Conservation (phyloP, 1,284 basidiomycete species). For the Chondrostereum purpureum region DNA sequence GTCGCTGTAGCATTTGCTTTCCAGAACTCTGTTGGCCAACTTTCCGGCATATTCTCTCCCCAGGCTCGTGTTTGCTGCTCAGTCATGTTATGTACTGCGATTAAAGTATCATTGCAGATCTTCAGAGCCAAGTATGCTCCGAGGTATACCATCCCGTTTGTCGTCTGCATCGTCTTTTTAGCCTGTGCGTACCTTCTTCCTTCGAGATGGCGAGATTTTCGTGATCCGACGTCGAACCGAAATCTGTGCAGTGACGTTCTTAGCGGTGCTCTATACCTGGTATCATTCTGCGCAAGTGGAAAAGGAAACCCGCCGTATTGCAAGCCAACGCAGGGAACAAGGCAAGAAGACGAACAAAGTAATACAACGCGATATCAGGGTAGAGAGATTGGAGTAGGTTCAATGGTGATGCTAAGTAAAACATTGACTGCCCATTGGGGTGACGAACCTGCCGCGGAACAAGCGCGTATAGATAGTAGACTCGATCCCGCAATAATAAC, state of each 20-base stretch:
- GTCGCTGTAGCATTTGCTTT: not conserved
- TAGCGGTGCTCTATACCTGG: not conserved
- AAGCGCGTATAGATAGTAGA: too few relatives aligned
- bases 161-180: not conserved
- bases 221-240: not conserved
- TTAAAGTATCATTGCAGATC: too few relatives aligned
- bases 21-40: not conserved
- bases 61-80: too few relatives aligned
- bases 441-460: too few relatives aligned
- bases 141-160: not conserved
- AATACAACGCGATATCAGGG: not conserved
- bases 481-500: too few relatives aligned
- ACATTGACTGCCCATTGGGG: too few relatives aligned
- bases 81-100: too few relatives aligned
- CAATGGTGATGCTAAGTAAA: too few relatives aligned
- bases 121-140: not conserved
- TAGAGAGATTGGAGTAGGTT: too few relatives aligned
- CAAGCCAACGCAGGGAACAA: not conserved
- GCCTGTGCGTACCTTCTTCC: not conserved
- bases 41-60: not conserved
- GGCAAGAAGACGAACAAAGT: not conserved
- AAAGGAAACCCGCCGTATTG: not conserved
- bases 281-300: not conserved
- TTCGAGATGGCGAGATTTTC: too few relatives aligned
- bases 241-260: not conserved